Base-by-base conservation (phyloP, 208 protist genomes). In the Vickermania spadyakhi region DNA sequence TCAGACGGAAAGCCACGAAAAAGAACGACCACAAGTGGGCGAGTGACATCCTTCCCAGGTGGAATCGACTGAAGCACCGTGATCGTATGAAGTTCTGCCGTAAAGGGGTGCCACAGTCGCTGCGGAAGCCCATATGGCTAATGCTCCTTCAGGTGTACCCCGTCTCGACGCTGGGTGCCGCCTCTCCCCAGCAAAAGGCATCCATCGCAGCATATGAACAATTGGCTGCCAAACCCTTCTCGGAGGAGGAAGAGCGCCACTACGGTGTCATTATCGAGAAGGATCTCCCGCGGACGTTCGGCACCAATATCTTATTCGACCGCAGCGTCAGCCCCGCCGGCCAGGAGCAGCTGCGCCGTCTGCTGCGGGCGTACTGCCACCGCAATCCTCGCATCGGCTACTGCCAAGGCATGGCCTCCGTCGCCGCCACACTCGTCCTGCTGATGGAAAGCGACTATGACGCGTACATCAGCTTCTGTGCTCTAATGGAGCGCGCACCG, bases 391-490 rank as follows among this genome's bases (percentile, higher is more conserved):
- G 31, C 11, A 78, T 94, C 3, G 88, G 87, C 23, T 97, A 97
- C 70, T 86, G 81, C 45, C 93, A 97, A 53, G 93, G 93, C 28
- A 96, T 97, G 89, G 84, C 70, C 30, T 97, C 96, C 63, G 61
- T 97, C 31, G 87, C 77, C 2, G 84, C 80, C 0, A 93, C 89
- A 18, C 69, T 94, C 5, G 70, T 94, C 21, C 50, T 95, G 7
- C 71, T 90, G 52, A 62, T 96, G n/a, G 68, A 80, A 52, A 60
- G 77, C 45, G 93, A 97, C 73, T 80, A 94, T 59, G 64, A 73
- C 31, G 73, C 79, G 5, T 97, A 96, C 58, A 94, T 88, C 81
- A 73, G 74, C 14, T 88, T 97, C 58, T 73, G 77, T 13, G 73
- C 79, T 2, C 52, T 97, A 7, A 95, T 97, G 89, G 70, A 94